A percentile compares a stretch with the other conserved stretches of the same genome.
Evolutionary conservation across 805 yeast genomes (phyloP).

Genomic region (Kodamaea restingae): DNA sequence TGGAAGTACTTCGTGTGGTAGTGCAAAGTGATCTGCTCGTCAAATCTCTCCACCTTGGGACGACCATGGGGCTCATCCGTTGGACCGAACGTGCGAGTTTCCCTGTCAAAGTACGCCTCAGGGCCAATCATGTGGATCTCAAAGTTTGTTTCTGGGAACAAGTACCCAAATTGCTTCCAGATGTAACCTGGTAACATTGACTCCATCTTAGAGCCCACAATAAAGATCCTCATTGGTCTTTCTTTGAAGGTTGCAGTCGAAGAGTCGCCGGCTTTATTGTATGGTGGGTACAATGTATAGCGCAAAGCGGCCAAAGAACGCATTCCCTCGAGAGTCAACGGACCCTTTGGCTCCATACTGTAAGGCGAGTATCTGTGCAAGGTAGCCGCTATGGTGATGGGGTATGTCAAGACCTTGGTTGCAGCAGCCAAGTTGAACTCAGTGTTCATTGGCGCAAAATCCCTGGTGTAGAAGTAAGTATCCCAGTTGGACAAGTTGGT

Average conservation of each 20-base stretch:
- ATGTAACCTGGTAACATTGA: slow-evolving; percentile 90
- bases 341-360: slow-evolving; percentile 74
- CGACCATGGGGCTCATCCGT: slow-evolving; percentile 48
- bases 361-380: slow-evolving; percentile 87
- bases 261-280: slow-evolving; percentile 39
- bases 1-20: slow-evolving; percentile 92
- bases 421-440: slow-evolving; percentile 94
- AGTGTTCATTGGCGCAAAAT: slow-evolving; percentile 93
- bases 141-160: slow-evolving; percentile 78
- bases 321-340: slow-evolving; percentile 86
- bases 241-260: slow-evolving; percentile 61
- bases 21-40: slow-evolving; percentile 66
- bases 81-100: slow-evolving; percentile 56
- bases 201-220: slow-evolving; percentile 90
- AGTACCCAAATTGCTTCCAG: slow-evolving; percentile 87
- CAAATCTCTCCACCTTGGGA: slow-evolving; percentile 71
- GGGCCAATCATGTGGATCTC: slow-evolving; percentile 95
- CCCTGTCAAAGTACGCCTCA: slow-evolving; percentile 73
- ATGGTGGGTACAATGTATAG: slow-evolving; percentile 77
- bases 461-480: slow-evolving; percentile 85
- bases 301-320: slow-evolving; percentile 90
- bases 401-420: slow-evolving; percentile 90
- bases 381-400: slow-evolving; percentile 80
- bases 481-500: slow-evolving; percentile 89
- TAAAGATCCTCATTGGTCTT: slow-evolving; percentile 83